Base-by-base conservation (phyloP, 805 yeast species). In the Wickerhamiella galacta region DNA sequence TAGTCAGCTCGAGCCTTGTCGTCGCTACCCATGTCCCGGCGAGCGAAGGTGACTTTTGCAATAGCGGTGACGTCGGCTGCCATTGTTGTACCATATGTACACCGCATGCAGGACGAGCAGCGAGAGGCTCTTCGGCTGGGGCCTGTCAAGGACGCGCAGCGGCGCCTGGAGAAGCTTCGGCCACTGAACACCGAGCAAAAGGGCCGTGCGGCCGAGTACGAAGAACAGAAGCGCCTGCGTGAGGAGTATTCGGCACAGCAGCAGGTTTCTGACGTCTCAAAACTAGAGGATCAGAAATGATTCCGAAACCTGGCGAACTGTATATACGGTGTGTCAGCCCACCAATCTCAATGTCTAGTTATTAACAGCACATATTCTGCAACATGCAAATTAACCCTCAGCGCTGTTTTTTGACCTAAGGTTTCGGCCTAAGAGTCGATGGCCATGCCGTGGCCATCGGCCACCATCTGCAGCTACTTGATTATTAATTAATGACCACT, bases 61-160 rank as follows among this genome's bases (percentile, higher is more conserved):
- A 41, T 64, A 8, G 61, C 81, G 9, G 60, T 72, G 15, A 47
- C 63, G 1, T 56, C 71, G 32, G 73, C 83, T 1, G 68, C 61
- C 0, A 66, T 64, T 1, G 65, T 87, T 0, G 70, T 75, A 16
- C 57, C 70, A 3, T 80, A 78, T 52, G 90, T 82, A 28, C 83
- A 77, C 54, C 64, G 63, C 38, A 65, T 76, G 31, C 92, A 82
- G 45, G 66, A 67, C 24, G 56, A 67, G 41, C 93, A 81, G 52
- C 66, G 81, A 44, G 74, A 69, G 8, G 74, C 76, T 2, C 58
- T 80, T 29, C 74, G 76, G 46, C 79, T 70, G 45, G 94, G 94
- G 1, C 93, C 93, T 4, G 70, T 78, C 45, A 78, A 78, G 46
- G 94, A 81, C 51, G 82, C 83, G 2, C 69, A 62, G 38, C 59